These are phyloP conservation scores for Dendrobium chrysotoxum DNA, from an alignment of 106 monocot genomes.

Conservation along the genomic window DNA sequence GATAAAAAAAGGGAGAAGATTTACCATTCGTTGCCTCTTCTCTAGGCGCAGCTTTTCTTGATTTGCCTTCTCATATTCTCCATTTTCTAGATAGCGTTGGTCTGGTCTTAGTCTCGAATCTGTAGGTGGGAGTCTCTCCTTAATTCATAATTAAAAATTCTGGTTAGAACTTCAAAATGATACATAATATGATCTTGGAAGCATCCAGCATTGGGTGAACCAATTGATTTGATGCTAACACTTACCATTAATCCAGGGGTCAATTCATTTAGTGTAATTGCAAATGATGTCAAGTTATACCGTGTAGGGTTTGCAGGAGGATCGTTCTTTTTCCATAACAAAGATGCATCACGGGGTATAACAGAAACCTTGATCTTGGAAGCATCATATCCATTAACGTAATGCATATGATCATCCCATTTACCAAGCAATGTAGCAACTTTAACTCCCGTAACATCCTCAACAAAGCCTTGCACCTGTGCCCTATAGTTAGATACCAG, in stretches of 20 bases:
- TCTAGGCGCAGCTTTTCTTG: conserved; percentile 62
- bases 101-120: conserved; percentile 84
- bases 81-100: conserved; percentile 62
- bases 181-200: not conserved
- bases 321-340: conserved; percentile 52
- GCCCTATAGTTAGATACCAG: not conserved
- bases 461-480: conserved; percentile 75
- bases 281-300: conserved; percentile 62
- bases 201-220: too few species aligned
- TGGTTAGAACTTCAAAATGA: conserved; percentile 27
- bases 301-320: conserved; percentile 43
- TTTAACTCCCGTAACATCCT: conserved; percentile 46
- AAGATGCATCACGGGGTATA: conserved; percentile 5
- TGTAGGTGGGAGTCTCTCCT: conserved; percentile 80
- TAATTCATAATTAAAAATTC: conserved; percentile 21
- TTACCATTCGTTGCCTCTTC: conserved; percentile 78
- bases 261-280: conserved; percentile 56
- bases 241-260: conserved; percentile 43
- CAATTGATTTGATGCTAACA: not conserved
- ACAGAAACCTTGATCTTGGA: conserved; percentile 21
- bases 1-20: not conserved
- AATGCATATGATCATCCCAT: conserved; percentile 76
- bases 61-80: conserved; percentile 65
- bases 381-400: conserved; percentile 22
- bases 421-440: conserved; percentile 56